phyloP scores from a whole-genome alignment of 2,329 filamentous ascomycete genomes.

The Colletotrichum sp. region DNA sequence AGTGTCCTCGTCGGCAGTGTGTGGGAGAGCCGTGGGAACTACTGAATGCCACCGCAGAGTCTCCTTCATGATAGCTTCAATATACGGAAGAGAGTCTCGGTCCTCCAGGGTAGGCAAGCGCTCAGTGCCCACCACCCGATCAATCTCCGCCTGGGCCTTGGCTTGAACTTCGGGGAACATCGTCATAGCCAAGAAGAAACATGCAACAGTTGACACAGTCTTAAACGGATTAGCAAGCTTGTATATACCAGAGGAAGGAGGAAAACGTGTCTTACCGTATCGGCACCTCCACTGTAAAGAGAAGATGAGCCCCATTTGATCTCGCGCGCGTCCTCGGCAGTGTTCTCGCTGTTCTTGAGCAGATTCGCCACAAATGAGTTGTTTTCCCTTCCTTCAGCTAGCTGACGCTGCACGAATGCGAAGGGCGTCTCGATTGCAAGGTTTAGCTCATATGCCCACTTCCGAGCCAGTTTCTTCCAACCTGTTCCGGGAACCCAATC shows the following conservation, averaged over 20 bases:
- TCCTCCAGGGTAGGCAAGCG: slow-evolving; percentile 55
- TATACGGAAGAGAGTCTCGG: slow-evolving; percentile 52
- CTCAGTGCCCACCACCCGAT: slow-evolving; percentile 50
- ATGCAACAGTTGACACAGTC: slow-evolving; percentile 33
- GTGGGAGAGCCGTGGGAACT: slow-evolving; percentile 44
- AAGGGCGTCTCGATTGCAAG: slow-evolving; percentile 10
- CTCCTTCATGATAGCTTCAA: slow-evolving; percentile 60
- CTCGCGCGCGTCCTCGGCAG: neutral
- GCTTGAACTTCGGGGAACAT: slow-evolving; percentile 49
- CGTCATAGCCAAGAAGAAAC: slow-evolving; percentile 53
- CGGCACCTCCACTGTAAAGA: slow-evolving; percentile 15
- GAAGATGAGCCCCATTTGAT: slow-evolving; percentile 13
- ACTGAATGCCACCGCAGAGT: slow-evolving; percentile 60
- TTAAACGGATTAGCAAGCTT: neutral
- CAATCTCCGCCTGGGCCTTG: slow-evolving; percentile 55
- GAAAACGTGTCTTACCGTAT: neutral
- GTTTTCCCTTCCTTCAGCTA: neutral
- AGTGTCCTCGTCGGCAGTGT: slow-evolving; percentile 33
- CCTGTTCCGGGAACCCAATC: slow-evolving; percentile 20
- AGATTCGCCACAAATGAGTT: neutral
- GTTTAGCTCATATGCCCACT: slow-evolving; percentile 1
- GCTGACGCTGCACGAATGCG: slow-evolving; percentile 25
- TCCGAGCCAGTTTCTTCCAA: slow-evolving; percentile 12
- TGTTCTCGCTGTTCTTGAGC: neutral
- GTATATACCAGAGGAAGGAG: neutral